phyloP scores from a whole-genome alignment of 257 asterid species.

The Nicotiana undulata region DNA sequence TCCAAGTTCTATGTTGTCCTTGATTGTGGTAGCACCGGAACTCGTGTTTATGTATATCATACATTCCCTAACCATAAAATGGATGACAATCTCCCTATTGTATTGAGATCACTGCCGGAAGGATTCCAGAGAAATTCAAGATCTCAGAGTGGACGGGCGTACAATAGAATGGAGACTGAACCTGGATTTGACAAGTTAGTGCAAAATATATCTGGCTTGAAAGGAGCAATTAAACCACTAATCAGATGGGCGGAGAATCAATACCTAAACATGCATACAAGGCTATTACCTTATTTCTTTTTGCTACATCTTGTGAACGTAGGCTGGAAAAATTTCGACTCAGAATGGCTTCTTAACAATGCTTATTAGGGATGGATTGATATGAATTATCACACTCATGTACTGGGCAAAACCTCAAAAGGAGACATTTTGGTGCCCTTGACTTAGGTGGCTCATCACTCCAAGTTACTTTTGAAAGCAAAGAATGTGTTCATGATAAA shows the following conservation, averaged over 20 bases:
- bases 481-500: conserved; percentile 28
- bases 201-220: conserved; percentile 62
- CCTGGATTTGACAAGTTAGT: conserved; percentile 97
- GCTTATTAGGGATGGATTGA: conserved; percentile 92
- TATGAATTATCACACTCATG: conserved; percentile 57
- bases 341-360: conserved; percentile 84
- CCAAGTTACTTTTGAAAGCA: conserved; percentile 80
- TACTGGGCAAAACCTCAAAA: conserved; percentile 56
- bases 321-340: conserved; percentile 67
- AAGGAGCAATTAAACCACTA: conserved; percentile 57
- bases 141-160: conserved; percentile 69
- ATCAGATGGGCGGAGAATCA: conserved; percentile 81
- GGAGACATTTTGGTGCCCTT: conserved; percentile 76
- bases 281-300: conserved; percentile 66
- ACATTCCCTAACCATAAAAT: conserved; percentile 47
- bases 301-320: conserved; percentile 91
- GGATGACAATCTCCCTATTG: conserved; percentile 60
- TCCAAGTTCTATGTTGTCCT: conserved; percentile 74
- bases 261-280: conserved; percentile 64
- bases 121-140: conserved; percentile 48
- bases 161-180: conserved; percentile 94
- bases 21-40: conserved; percentile 98
- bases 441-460: conserved; percentile 92
- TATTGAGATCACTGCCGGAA: conserved; percentile 72
- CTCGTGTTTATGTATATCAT: conserved; percentile 85